Evolutionary conservation across 192 early-diverging fungal species (phyloP).

Genomic region (Coemansia sp.): DNA sequence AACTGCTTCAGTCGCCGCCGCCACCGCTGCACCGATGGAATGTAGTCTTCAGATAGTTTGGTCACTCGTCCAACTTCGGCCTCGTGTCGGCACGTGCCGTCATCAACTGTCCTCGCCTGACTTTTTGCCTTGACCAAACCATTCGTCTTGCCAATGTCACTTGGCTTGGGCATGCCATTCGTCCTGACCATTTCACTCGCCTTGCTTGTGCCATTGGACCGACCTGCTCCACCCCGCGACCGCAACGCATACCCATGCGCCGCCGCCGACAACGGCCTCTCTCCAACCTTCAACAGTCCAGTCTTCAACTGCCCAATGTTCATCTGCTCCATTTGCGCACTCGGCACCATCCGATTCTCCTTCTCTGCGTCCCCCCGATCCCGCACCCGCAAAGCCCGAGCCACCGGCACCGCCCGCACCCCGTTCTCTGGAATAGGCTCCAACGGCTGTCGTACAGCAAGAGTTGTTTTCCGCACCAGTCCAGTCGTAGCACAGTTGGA

Average conservation of each 20-base stretch:
- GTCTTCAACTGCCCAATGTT: too few species aligned
- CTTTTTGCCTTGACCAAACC: too few species aligned
- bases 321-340: background rate
- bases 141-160: too few species aligned
- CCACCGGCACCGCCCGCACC: background rate
- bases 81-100: too few species aligned
- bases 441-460: conserved; percentile 18
- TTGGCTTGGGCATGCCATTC: too few species aligned
- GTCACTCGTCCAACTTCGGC: conserved; percentile 45
- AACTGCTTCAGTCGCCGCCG: conserved; percentile 35
- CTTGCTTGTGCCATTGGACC: background rate
- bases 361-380: conserved; percentile 22
- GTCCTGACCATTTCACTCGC: too few species aligned
- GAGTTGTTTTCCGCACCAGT: background rate
- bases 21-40: conserved; percentile 44
- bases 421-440: conserved; percentile 37
- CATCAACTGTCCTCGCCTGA: too few species aligned
- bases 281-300: too few species aligned
- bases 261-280: background rate
- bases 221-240: conserved; percentile 14
- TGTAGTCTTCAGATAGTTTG: conserved; percentile 45
- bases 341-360: conserved; percentile 23
- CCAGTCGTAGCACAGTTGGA: background rate
- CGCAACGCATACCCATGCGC: conserved; percentile 32
- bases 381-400: conserved; percentile 11